Evolutionary conservation across 106 monocot genomes (phyloP).

Genomic region (Cymbidium sinense): DNA sequence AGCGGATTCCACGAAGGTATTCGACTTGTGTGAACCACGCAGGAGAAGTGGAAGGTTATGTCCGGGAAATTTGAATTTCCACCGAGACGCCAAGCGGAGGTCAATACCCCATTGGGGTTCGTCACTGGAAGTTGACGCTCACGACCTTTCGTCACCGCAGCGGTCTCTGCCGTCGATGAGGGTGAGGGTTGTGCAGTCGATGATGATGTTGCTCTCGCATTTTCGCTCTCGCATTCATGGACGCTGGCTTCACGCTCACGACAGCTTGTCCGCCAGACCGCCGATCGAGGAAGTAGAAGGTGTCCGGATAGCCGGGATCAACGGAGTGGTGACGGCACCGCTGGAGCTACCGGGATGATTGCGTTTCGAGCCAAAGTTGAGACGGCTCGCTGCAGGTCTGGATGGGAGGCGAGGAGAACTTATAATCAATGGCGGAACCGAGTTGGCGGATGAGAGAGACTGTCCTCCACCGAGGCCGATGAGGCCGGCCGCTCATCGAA

Average conservation of each 20-base stretch:
- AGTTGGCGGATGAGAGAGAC: conserved; percentile 42
- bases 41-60: conserved; percentile 19
- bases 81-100: conserved; percentile 17
- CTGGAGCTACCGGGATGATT: neutral
- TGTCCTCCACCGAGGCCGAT: conserved; percentile 41
- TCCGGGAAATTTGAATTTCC: conserved; percentile 10
- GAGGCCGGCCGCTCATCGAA: conserved; percentile 19
- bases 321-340: conserved; percentile 8
- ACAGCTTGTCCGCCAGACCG: conserved; percentile 12
- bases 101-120: neutral
- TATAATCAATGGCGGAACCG: conserved; percentile 15
- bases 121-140: conserved; percentile 9
- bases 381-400: conserved; percentile 4
- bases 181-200: conserved; percentile 43
- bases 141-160: conserved; percentile 5
- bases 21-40: conserved; percentile 10
- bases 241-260: neutral
- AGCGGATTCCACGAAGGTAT: conserved; percentile 13
- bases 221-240: neutral
- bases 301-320: neutral
- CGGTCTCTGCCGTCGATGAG: conserved; percentile 2
- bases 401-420: conserved; percentile 41
- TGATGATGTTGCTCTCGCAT: conserved; percentile 17
- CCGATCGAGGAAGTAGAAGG: conserved; percentile 27
- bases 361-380: conserved; percentile 27